phyloP scores from a whole-genome alignment of 495 filamentous ascomycete species.

The Monascus purpureus region DNA sequence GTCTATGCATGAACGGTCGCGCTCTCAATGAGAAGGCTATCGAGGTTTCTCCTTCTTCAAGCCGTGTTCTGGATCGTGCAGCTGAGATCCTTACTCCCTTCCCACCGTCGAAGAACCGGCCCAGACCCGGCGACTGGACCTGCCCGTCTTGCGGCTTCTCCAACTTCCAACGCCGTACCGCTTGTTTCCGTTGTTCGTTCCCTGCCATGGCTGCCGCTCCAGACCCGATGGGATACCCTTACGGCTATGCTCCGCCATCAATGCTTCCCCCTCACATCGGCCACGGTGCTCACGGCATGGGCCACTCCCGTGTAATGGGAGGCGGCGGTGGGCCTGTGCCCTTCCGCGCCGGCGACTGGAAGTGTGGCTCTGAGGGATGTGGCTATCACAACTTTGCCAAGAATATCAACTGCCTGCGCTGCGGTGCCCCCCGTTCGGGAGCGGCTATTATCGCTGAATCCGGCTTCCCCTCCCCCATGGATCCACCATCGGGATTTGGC shows the following conservation, averaged over 20 bases:
- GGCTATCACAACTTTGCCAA: conserved; percentile 99
- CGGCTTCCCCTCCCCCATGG: conserved; percentile 83
- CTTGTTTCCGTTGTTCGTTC: conserved; percentile 97
- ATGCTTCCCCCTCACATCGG: conserved; percentile 81
- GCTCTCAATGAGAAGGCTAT: conserved; percentile 98
- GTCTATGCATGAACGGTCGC: conserved; percentile 96
- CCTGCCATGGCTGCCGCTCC: conserved; percentile 74
- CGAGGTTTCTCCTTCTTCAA: conserved; percentile 93
- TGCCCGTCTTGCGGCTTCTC: conserved; percentile 77
- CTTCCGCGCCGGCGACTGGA: conserved; percentile 97
- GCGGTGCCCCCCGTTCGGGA: conserved; percentile 83
- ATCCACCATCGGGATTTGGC: conserved; percentile 64
- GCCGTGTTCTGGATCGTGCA: conserved; percentile 85
- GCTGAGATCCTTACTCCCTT: conserved; percentile 92
- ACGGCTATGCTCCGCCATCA: conserved; percentile 59
- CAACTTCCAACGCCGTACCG: conserved; percentile 93
- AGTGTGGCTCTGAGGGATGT: conserved; percentile 95
- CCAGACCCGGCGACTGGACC: conserved; percentile 94
- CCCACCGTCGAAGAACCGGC: conserved; percentile 95
- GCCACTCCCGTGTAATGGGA: conserved; percentile 56
- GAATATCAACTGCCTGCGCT: conserved; percentile 94
- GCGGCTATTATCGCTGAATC: conserved; percentile 91
- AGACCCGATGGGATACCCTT: conserved; percentile 57
- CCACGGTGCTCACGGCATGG: conserved; percentile 58
- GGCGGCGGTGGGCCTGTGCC: conserved; percentile 80